Conservation (phyloP, 345 rosid genomes). For the Kernera saxatilis region DNA sequence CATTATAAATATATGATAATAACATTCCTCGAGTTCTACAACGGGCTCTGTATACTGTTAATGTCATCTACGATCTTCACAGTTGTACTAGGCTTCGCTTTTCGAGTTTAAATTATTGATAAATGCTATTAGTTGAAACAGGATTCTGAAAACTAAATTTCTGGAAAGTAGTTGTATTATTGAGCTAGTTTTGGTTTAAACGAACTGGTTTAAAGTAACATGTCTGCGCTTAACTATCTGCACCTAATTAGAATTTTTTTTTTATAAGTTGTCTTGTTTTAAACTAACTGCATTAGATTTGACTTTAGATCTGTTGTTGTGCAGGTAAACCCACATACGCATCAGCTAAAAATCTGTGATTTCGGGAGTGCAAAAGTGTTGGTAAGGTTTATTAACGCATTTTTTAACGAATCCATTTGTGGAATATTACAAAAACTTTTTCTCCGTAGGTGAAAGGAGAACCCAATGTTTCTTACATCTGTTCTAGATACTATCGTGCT, state of each 20-base stretch:
- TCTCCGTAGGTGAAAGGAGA: conserved; percentile 75
- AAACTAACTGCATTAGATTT: background rate
- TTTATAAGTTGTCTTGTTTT: background rate
- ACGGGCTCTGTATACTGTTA: background rate
- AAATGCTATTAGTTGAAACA: background rate
- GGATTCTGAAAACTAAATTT: background rate
- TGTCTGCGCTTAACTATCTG: background rate
- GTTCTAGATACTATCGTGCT: conserved; percentile 90
- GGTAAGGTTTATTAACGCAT: conserved; percentile 37
- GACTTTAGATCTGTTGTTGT: conserved; percentile 17
- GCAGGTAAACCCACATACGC: conserved; percentile 86
- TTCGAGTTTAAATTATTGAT: background rate
- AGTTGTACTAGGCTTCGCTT: background rate
- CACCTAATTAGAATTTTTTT: background rate
- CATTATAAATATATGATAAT: conserved; percentile 4
- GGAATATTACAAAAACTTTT: conserved; percentile 11
- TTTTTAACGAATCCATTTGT: conserved; percentile 2
- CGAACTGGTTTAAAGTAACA: background rate
- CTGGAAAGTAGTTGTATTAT: background rate
- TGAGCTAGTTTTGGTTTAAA: background rate
- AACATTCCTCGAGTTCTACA: background rate
- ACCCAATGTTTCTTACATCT: conserved; percentile 86
- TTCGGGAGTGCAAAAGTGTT: conserved; percentile 93
- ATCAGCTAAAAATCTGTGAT: conserved; percentile 86
- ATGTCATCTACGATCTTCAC: background rate